Conservation (phyloP, 495 filamentous ascomycete species). For the Acidiella bohemica region DNA sequence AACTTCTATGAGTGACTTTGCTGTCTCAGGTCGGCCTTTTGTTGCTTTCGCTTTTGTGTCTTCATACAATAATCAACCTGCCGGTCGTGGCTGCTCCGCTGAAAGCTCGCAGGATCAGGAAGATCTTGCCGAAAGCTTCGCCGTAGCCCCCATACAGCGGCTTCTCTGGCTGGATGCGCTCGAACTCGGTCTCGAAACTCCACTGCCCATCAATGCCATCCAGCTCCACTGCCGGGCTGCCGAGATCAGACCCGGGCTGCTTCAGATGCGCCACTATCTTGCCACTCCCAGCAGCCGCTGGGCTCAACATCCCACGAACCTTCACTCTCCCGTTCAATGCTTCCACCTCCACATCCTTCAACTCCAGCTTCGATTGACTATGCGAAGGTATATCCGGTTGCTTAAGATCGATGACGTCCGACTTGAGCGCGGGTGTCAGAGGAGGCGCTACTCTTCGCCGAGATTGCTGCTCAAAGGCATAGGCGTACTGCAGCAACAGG, state of each 20-base stretch:
- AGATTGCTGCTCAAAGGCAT: conserved; percentile 23
- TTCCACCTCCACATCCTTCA: background rate
- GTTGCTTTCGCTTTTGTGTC: background rate
- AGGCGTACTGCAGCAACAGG: conserved; percentile 24
- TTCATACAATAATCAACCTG: conserved; percentile 4
- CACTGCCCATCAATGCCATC: background rate
- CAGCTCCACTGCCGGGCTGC: background rate
- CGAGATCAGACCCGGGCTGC: background rate
- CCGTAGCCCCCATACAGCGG: conserved; percentile 15
- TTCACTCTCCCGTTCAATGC: background rate
- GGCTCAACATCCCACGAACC: background rate
- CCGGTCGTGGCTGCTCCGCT: background rate
- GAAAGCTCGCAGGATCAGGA: conserved; percentile 3
- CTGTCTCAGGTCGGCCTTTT: no score
- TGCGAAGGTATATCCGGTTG: background rate
- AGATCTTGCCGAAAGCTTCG: conserved; percentile 4
- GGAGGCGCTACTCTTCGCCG: conserved; percentile 4
- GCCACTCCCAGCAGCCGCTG: background rate
- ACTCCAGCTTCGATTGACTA: background rate
- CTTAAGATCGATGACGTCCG: conserved; percentile 1
- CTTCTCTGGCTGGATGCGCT: conserved; percentile 2
- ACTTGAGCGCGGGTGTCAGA: conserved; percentile 1
- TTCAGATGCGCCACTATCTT: background rate
- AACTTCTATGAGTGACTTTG: no score
- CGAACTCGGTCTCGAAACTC: conserved; percentile 1